Evolutionary conservation across 148 eudicot species (phyloP).

Genomic region (Amaranthus palmeri): DNA sequence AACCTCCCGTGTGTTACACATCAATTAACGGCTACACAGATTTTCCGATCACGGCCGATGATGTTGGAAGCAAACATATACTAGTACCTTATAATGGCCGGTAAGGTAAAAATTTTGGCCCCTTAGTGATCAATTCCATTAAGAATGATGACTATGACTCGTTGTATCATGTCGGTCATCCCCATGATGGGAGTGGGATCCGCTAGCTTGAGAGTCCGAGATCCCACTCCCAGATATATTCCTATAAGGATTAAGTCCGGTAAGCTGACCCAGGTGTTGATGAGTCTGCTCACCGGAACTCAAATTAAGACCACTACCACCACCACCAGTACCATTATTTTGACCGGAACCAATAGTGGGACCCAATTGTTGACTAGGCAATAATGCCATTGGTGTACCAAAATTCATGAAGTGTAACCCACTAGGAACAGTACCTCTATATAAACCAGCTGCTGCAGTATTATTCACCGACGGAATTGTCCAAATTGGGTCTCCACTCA

Average conservation of each 20-base stretch:
- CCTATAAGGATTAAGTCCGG: constrained; percentile 56
- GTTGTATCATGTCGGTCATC: constrained; percentile 54
- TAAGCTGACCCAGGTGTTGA: constrained; percentile 46
- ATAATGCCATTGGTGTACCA: constrained; percentile 67
- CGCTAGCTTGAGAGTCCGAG: constrained; percentile 64
- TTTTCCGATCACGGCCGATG: too few species aligned
- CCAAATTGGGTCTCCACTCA: constrained; percentile 70
- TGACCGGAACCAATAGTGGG: neutral
- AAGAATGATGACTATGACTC: constrained; percentile 56
- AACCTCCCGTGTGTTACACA: too few species aligned
- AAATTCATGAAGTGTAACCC: constrained; percentile 94
- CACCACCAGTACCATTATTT: constrained; percentile 7
- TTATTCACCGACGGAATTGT: constrained; percentile 60
- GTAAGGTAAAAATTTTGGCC: too few species aligned
- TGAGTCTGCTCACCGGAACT: constrained; percentile 39
- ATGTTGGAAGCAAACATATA: too few species aligned
- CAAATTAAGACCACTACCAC: constrained; percentile 6
- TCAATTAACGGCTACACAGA: too few species aligned
- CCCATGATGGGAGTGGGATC: constrained; percentile 54
- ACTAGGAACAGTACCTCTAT: constrained; percentile 59
- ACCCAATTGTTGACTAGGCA: constrained; percentile 71
- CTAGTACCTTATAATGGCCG: too few species aligned
- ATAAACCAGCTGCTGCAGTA: constrained; percentile 37
- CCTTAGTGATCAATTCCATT: neutral
- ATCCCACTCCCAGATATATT: constrained; percentile 25